Base-by-base conservation (phyloP, 139 green algal genomes). In the Chlorella sorokiniana region DNA sequence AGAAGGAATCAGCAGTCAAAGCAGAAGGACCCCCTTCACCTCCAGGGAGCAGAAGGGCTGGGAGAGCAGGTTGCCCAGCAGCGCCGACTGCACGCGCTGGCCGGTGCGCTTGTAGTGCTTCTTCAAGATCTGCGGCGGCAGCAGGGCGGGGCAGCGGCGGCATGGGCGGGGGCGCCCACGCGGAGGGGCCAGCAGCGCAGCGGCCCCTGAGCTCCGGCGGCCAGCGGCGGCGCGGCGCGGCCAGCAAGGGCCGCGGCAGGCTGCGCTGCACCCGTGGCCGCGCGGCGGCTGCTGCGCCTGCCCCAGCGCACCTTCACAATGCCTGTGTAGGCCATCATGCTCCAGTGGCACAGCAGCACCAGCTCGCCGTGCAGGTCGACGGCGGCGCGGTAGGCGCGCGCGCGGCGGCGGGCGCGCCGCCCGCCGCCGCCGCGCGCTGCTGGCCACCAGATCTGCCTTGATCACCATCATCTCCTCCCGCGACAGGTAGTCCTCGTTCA, bases 291-390 rank as follows among this genome's bases (percentile, higher is more conserved):
- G 33, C 42, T 6, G 7, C 31, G 25, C 6, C 8, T 29, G 5
- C 59, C 59, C 31, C 23, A 22, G 38, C 65, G 4, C 70, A 78
- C 70, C 70, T 79, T 79, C n/a, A 79, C 72, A 9, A 79, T 79
- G 33, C 72, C 72, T 2, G 72, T 79, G 35, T 79, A 79, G 31
- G 72, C 72, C 16, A 29, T 54, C 72, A 79, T 79, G 72, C 33
- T 52, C 72, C 72, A 79, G 72, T 79, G 72, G 72, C 72, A 79
- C 35, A 79, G 72, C 72, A 79, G 72, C 72, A 79, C 72, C 51
- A 79, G 72, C 72, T 79, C 72, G 23, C 72, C 72, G 52, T 79
- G 72, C 72, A 79, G 52, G 72, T 79, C 68, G 33, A 79, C 72
- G 9, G 38, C 51, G 23, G 33, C 9, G 52, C 22, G 51, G 72